Conservation (phyloP, 345 rosid species). For the Populus davidiana region DNA sequence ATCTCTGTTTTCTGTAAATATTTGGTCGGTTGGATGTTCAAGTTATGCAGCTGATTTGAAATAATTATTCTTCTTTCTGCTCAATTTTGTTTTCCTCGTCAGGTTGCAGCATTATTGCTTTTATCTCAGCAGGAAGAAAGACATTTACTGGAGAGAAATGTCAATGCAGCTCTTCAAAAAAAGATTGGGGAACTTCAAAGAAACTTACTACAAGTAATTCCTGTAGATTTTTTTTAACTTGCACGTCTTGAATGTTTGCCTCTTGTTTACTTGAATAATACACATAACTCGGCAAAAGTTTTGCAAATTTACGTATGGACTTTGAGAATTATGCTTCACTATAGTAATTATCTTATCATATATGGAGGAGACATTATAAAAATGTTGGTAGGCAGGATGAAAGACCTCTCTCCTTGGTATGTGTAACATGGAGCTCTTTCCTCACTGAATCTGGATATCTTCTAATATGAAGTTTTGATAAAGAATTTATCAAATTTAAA, state of each 20-base stretch:
- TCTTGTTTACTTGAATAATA: background rate
- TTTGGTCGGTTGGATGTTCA: background rate
- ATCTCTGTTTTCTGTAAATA: background rate
- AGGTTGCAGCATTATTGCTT: conserved; percentile 82
- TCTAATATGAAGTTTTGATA: background rate
- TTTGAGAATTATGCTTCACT: background rate
- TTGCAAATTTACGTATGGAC: background rate
- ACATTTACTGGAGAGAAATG: conserved; percentile 84
- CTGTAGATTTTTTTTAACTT: conserved; percentile 3
- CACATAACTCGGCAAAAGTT: background rate
- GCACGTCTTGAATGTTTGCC: background rate
- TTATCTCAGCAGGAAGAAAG: conserved; percentile 96
- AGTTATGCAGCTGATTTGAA: background rate
- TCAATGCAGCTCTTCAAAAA: conserved; percentile 73
- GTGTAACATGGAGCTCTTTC: background rate
- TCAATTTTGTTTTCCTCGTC: conserved; percentile 20
- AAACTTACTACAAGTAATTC: conserved; percentile 74
- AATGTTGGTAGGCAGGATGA: background rate
- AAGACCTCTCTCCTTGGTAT: background rate
- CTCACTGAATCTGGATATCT: background rate
- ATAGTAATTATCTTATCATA: background rate
- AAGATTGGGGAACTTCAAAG: conserved; percentile 88
- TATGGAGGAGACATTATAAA: background rate
- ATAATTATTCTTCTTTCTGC: conserved; percentile 8
- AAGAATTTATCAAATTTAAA: background rate